A percentile compares a stretch with the other conserved stretches of the same genome.
These are phyloP conservation scores for Meyerozyma sp. DNA, from an alignment of 1,139 yeast species.

Conservation along the genomic window DNA sequence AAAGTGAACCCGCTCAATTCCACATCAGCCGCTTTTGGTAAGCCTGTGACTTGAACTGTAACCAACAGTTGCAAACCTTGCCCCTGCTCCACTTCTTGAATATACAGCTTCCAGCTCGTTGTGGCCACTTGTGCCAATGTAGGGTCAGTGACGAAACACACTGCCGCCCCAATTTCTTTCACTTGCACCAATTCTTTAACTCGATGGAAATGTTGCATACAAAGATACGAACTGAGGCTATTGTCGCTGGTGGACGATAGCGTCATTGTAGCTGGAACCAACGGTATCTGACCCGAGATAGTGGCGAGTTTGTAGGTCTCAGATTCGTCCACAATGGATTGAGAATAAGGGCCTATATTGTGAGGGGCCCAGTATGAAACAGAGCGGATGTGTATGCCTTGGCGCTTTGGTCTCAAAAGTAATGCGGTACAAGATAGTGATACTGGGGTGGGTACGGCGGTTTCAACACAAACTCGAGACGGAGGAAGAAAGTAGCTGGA, in stretches of 20 bases:
- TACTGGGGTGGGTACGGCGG: conserved; percentile 40
- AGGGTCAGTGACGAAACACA: conserved; percentile 48
- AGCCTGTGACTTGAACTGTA: conserved; percentile 51
- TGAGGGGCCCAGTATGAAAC: conserved; percentile 98
- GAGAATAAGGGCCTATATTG: conserved; percentile 96
- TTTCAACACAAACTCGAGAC: conserved; percentile 77
- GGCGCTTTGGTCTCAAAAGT: conserved; percentile 16
- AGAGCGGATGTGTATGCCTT: conserved; percentile 85
- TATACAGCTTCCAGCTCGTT: conserved; percentile 36
- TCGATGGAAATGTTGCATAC: conserved; percentile 72
- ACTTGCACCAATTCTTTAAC: conserved; percentile 54
- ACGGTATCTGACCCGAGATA: conserved; percentile 91
- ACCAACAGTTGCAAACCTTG: conserved; percentile 26
- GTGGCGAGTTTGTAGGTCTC: conserved; percentile 42
- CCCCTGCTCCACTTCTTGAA: conserved; percentile 11
- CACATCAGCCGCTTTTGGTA: conserved; percentile 67
- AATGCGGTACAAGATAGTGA: conserved; percentile 58
- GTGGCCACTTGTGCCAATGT: conserved; percentile 23
- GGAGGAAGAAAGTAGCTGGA: conserved; percentile 66
- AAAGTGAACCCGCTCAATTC: conserved; percentile 75
- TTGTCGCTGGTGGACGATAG: conserved; percentile 19
- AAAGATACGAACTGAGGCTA: conserved; percentile 34
- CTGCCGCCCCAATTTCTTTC: conserved; percentile 35
- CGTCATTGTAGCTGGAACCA: conserved; percentile 68
- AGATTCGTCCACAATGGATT: conserved; percentile 51